A percentile compares a stretch with the other conserved stretches of the same genome.
Evolutionary conservation across 148 eudicot genomes (phyloP).

Genomic region (Camellia lanceoleosa): DNA sequence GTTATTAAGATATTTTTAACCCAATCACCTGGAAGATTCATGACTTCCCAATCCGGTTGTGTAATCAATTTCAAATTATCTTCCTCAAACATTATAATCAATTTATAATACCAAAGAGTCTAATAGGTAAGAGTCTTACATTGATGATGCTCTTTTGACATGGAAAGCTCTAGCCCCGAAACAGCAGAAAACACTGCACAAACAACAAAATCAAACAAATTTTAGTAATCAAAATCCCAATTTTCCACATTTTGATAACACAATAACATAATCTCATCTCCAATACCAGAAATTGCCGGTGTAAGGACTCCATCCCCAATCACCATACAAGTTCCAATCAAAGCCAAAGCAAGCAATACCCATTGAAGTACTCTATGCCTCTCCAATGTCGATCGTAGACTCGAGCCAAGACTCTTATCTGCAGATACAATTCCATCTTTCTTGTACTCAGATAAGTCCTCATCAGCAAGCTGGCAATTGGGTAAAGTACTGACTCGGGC

Average conservation of each 20-base stretch:
- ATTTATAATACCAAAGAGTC: background rate
- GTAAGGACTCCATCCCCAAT: slow-evolving; percentile 81
- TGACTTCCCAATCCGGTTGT: background rate
- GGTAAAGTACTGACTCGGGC: slow-evolving; percentile 63
- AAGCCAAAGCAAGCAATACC: slow-evolving; percentile 54
- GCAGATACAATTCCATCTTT: slow-evolving; percentile 35
- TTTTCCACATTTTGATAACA: slow-evolving; percentile 4
- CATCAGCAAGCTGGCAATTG: slow-evolving; percentile 63
- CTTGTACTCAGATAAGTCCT: slow-evolving; percentile 59
- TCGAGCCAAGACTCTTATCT: slow-evolving; percentile 27
- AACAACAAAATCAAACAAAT: slow-evolving; percentile 8
- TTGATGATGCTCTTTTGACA: slow-evolving; percentile 54
- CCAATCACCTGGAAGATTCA: background rate
- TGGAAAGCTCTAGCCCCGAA: slow-evolving; percentile 68
- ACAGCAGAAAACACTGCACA: slow-evolving; percentile 75
- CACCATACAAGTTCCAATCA: slow-evolving; percentile 80
- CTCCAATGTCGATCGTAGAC: slow-evolving; percentile 54
- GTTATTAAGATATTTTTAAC: background rate
- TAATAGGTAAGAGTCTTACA: slow-evolving; percentile 37
- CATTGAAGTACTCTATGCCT: slow-evolving; percentile 48
- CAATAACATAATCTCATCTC: slow-evolving; percentile 4
- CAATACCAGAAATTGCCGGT: slow-evolving; percentile 65
- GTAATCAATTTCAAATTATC: background rate
- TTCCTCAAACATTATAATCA: background rate
- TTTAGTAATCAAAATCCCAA: slow-evolving; percentile 1